Percentiles rank a stretch among this genome's conserved stretches.
These are phyloP conservation scores for Fusarium sp. DNA, from an alignment of 2,329 filamentous ascomycete genomes.

Conservation along the genomic window DNA sequence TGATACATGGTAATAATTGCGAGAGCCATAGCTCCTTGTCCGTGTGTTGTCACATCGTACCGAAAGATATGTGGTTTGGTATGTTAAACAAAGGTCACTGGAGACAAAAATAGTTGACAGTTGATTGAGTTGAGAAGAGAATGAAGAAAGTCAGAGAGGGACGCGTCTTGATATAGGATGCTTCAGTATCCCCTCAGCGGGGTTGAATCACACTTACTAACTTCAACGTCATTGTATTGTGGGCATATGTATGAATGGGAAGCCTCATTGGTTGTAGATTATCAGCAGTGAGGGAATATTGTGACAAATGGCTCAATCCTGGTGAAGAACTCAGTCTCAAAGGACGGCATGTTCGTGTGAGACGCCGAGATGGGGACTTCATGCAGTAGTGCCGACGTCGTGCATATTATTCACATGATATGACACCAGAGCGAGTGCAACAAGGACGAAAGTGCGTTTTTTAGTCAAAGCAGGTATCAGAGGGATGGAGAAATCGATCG, in stretches of 20 bases:
- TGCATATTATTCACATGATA: conserved; percentile 1
- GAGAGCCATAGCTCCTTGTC: conserved; percentile 44
- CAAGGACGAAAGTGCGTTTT: accelerated
- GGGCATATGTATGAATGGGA: conserved; percentile 12
- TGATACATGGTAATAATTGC: conserved; percentile 52
- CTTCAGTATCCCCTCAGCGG: conserved; percentile 40
- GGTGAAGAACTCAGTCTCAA: neutral
- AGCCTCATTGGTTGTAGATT: conserved; percentile 38
- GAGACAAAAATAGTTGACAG: neutral
- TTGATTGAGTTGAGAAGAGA: conserved; percentile 14
- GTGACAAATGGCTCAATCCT: conserved; percentile 13
- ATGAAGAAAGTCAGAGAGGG: neutral
- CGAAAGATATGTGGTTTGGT: conserved; percentile 20
- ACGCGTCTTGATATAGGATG: conserved; percentile 32
- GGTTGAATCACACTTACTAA: conserved; percentile 23
- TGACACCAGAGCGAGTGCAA: neutral
- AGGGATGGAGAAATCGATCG: neutral
- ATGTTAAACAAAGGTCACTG: conserved; percentile 1
- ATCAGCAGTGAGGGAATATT: conserved; percentile 27
- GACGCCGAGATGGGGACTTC: conserved; percentile 12
- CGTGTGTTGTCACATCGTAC: conserved; percentile 48
- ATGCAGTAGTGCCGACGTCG: conserved; percentile 27
- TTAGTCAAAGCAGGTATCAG: neutral
- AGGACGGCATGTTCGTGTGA: conserved; percentile 6
- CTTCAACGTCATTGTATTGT: conserved; percentile 38